Evolutionary conservation across 371 early-diverging fungal genomes (phyloP).

Genomic region (Rhizopus stolonifer): DNA sequence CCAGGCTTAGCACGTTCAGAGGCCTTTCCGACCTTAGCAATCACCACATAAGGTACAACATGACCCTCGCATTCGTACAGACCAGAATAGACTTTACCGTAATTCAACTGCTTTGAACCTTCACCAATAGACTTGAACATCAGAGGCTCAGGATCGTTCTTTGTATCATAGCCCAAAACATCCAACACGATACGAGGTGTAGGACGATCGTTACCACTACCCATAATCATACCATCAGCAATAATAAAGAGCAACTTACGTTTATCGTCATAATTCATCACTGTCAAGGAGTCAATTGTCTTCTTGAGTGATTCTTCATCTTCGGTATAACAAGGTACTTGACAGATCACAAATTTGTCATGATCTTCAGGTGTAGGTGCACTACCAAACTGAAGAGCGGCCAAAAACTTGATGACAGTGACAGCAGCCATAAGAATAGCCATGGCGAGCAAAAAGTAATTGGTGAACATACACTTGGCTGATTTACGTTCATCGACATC

Average conservation of each 20-base stretch:
- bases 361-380: constrained; percentile 79
- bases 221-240: constrained; percentile 90
- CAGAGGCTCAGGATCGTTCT: constrained; percentile 82
- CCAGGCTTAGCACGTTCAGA: constrained; percentile 79
- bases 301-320: constrained; percentile 86
- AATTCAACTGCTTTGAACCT: constrained; percentile 86
- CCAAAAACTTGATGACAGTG: constrained; percentile 85
- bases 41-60: constrained; percentile 88
- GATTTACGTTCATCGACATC: constrained; percentile 77
- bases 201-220: constrained; percentile 91
- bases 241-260: constrained; percentile 91
- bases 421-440: constrained; percentile 75
- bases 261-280: constrained; percentile 87
- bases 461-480: constrained; percentile 77
- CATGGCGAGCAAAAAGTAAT: constrained; percentile 77
- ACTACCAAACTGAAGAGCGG: constrained; percentile 85
- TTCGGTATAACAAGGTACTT: constrained; percentile 98
- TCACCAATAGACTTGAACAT: constrained; percentile 90
- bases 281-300: constrained; percentile 91
- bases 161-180: constrained; percentile 85
- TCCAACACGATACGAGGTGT: constrained; percentile 96
- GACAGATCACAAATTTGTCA: constrained; percentile 85
- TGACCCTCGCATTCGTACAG: constrained; percentile 86
- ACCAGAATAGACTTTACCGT: constrained; percentile 96
- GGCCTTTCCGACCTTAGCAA: constrained; percentile 88